Conservation (phyloP, 805 yeast genomes). For the Kuraishia ogatae region DNA sequence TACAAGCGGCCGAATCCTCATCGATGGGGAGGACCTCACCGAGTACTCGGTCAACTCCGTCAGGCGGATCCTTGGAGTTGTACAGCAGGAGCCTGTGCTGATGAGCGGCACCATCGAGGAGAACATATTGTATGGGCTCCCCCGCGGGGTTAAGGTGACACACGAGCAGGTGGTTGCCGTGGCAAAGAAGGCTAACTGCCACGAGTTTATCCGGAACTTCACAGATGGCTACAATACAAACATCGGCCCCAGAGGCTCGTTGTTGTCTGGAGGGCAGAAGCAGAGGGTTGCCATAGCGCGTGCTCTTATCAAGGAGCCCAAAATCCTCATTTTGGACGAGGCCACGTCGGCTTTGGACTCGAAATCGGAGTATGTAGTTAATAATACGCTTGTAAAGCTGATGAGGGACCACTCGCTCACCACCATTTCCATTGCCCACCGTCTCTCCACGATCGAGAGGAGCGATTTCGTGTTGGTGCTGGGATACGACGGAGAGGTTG, state of each 20-base stretch:
- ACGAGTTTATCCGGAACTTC: conserved; percentile 57
- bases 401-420: conserved; percentile 55
- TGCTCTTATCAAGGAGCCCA: conserved; percentile 65
- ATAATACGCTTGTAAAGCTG: conserved; percentile 56
- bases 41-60: conserved; percentile 69
- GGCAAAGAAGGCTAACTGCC: conserved; percentile 64
- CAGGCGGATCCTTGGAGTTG: conserved; percentile 74
- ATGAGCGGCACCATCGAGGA: conserved; percentile 83
- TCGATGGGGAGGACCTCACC: conserved; percentile 60
- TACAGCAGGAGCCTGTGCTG: conserved; percentile 86
- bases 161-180: conserved; percentile 59
- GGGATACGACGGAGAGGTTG: conserved; percentile 69
- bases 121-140: conserved; percentile 71
- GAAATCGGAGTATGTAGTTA: conserved; percentile 79
- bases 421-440: conserved; percentile 83
- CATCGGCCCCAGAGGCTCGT: conserved; percentile 73
- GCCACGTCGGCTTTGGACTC: conserved; percentile 93
- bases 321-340: conserved; percentile 77
- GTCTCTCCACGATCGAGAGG: conserved; percentile 79
- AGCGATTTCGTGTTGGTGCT: conserved; percentile 77
- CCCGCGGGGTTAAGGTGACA: conserved; percentile 39
- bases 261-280: conserved; percentile 86
- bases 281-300: conserved; percentile 90
- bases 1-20: conserved; percentile 47
- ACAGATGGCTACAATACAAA: conserved; percentile 77